Evolutionary conservation across 2,329 filamentous ascomycete genomes (phyloP), one percentile per base, ranked within the genome.

Genomic region (Xylaria sp.): DNA sequence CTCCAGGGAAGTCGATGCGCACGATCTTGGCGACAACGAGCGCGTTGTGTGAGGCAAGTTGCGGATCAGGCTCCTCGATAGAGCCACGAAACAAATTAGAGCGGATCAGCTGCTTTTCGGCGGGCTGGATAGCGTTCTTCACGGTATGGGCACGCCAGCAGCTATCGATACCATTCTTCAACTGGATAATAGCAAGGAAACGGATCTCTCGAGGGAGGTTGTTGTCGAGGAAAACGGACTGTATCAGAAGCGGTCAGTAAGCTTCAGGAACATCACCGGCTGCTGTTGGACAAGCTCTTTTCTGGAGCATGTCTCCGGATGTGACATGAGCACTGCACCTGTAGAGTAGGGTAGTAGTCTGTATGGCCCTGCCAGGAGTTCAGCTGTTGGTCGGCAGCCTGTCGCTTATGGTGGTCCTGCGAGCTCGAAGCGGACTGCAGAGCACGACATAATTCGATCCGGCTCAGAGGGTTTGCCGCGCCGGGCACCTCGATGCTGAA

Each of bases 81-180:
- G 92, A 93, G 66, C 92, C 91, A 70, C 93, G 86, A 9, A 97
- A 86, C 25, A 97, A 83, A 28, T 91, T 87, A 4, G 87, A 87
- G 58, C 95, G 90, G 62, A 99, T 96, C 43, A 86, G 78, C 10
- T 86, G 82, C 80, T 96, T 97, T 77, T 97, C 93, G 23, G 91
- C 87, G 32, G 88, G 87, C 77, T 90, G 89, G 65, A 91, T 87
- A 58, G 93, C 89, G 39, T 92, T 92, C 77, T 83, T 85, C 32
- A 78, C 73, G 39, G 81, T 77, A 86, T 93, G 77, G n/a, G 81
- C 73, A 15, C 96, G 88, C 96, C 96, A 99, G 80, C 94, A 93
- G 78, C 91, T 94, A 78, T 98, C 95, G 80, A 98, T 94, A 63
- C 94, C 96, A 79, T 98, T 97, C 79, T 98, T 98, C 62, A 99